Evolutionary conservation across 306 rosid species (phyloP), one percentile per base, ranked within the genome.

Genomic region (Citrullus amarus): DNA sequence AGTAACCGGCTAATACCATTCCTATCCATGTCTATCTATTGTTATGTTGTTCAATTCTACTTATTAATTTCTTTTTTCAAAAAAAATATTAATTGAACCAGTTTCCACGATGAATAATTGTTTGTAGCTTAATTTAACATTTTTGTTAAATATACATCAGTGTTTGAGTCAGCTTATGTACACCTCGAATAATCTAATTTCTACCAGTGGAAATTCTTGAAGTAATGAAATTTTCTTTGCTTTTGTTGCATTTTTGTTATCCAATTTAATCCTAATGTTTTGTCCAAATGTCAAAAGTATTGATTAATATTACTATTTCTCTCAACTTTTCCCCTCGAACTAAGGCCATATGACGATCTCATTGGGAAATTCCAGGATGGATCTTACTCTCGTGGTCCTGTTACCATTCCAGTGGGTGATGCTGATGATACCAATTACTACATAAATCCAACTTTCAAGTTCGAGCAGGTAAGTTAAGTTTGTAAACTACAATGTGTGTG

Each of bases 331-430:
- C 17, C 20, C 5, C 20, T 68, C 17, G 2, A 68, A 61, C 13
- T 70, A 70, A 20, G 39, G 57, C 57, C n/a, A 48, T 48, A 3
- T 71, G 41, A 44, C 22, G 0, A 71, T 71, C 57, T 48, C 39
- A 71, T 71, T 71, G 39, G 32, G 79, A 16, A 76, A 82, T 78
- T 85, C 84, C 90, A 95, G 97, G 98, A 95, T 68, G 98, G 98
- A 17, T 95, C 98, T 80, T 95, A 92, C 82, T 91, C 98, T 43
- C 87, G 97, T 79, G 98, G 98, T 75, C 97, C 97, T 65, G 6
- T 91, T 66, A 88, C 87, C 78, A 92, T 95, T 83, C 92, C 90
- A 0, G 83, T 89, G 61, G 86, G 87, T 59, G 92, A 88, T 67
- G 78, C 48, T 58, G 91, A 87, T 85, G 96, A 89, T 54, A 78